A percentile compares a stretch with the other conserved stretches of the same genome.
phyloP scores from a whole-genome alignment of 2,329 filamentous ascomycete species.

The Fusarium sp. region DNA sequence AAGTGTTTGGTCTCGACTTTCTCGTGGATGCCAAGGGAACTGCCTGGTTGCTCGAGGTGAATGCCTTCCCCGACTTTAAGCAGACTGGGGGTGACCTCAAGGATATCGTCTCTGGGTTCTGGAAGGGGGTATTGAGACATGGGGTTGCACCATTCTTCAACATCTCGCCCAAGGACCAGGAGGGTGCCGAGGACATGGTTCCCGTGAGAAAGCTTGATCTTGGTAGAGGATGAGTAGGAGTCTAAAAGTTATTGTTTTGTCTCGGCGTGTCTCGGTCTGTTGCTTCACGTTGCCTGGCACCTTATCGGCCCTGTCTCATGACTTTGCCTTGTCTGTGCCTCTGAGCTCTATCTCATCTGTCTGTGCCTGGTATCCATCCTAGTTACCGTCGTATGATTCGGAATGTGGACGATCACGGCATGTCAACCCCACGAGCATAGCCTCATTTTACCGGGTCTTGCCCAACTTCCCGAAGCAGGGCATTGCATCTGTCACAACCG shows the following conservation, averaged over 20 bases:
- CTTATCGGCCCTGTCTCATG: not conserved
- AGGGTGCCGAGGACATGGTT: slow-evolving; percentile 57
- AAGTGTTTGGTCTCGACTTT: slow-evolving; percentile 93
- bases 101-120: slow-evolving; percentile 78
- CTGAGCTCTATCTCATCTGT: not conserved
- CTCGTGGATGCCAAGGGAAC: slow-evolving; percentile 74
- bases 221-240: slow-evolving; percentile 51
- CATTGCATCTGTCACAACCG: not conserved
- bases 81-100: slow-evolving; percentile 88
- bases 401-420: not conserved
- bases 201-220: slow-evolving; percentile 65
- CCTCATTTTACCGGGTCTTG: not conserved
- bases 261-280: not conserved
- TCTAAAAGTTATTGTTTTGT: not conserved
- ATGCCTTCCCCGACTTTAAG: slow-evolving; percentile 95
- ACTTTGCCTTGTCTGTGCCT: not conserved
- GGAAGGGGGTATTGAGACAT: slow-evolving; percentile 76
- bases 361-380: not conserved
- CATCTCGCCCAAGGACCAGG: slow-evolving; percentile 35
- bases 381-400: not conserved
- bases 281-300: not conserved
- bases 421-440: not conserved
- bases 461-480: not conserved
- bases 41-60: slow-evolving; percentile 88
- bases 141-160: slow-evolving; percentile 77